These are phyloP conservation scores for Suillus hirtellus DNA, from an alignment of 768 basidiomycete genomes.

Conservation along the genomic window DNA sequence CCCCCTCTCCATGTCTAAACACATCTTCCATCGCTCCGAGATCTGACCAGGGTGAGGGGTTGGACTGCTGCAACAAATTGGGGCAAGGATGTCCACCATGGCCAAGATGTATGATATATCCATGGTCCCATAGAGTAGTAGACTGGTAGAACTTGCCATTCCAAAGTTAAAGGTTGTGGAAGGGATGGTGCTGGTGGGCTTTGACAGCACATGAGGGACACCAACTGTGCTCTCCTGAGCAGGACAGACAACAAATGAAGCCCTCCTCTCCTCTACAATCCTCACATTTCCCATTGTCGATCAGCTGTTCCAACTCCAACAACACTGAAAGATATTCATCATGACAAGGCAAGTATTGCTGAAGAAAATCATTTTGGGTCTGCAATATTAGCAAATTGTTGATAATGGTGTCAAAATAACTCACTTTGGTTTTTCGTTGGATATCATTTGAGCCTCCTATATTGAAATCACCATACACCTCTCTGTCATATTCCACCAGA, in stretches of 20 bases:
- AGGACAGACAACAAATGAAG: slow-evolving; percentile 3
- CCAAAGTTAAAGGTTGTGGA: slow-evolving; percentile 25
- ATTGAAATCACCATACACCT: not conserved
- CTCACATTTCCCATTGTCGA: not conserved
- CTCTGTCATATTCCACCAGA: not conserved
- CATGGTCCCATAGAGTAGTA: slow-evolving; percentile 20
- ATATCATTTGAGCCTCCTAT: not conserved
- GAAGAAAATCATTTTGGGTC: slow-evolving; percentile 8
- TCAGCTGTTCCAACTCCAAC: not conserved
- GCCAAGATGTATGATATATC: slow-evolving; percentile 21
- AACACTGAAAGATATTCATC: slow-evolving; percentile 3
- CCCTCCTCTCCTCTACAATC: not conserved
- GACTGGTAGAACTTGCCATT: slow-evolving; percentile 19
- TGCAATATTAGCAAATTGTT: not conserved
- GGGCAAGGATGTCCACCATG: slow-evolving; percentile 25
- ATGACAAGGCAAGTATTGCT: not conserved
- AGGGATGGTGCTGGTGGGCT: slow-evolving; percentile 4
- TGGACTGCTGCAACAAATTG: not conserved
- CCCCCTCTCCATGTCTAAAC: not conserved
- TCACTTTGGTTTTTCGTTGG: not conserved
- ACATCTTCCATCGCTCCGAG: not conserved
- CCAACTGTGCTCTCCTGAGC: slow-evolving; percentile 9
- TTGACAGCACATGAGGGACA: slow-evolving; percentile 4
- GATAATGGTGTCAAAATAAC: not conserved
- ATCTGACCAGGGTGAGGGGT: not conserved